These are phyloP conservation scores for Geosmithia morbida DNA, from an alignment of 2,329 filamentous ascomycete species.

Conservation along the genomic window DNA sequence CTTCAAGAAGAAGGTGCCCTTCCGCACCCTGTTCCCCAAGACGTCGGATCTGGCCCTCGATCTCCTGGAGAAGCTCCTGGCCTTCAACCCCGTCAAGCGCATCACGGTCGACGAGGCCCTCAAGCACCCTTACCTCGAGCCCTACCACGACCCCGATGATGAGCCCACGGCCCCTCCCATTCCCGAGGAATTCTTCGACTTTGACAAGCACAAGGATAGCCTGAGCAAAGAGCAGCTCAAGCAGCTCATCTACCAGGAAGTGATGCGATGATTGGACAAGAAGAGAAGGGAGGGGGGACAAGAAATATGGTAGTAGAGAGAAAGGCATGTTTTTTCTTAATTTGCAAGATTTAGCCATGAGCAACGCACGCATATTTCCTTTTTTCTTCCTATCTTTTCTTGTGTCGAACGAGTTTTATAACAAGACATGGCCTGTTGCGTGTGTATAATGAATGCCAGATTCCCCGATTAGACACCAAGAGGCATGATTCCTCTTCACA, in stretches of 20 bases:
- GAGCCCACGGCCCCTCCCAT: slow-evolving; percentile 95
- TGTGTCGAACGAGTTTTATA: too few species aligned
- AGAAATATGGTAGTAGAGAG: neutral
- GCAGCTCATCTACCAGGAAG: slow-evolving; percentile 94
- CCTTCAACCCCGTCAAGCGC: slow-evolving; percentile 97
- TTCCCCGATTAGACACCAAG: too few species aligned
- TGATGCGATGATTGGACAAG: slow-evolving; percentile 45
- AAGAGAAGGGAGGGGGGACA: neutral
- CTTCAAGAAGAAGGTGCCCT: slow-evolving; percentile 99
- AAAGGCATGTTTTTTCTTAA: neutral
- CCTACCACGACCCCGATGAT: slow-evolving; percentile 96
- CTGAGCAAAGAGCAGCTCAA: slow-evolving; percentile 97
- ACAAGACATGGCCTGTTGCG: too few species aligned
- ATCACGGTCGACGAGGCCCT: slow-evolving; percentile 96
- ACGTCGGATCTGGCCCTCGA: slow-evolving; percentile 96
- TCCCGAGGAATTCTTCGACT: slow-evolving; percentile 98
- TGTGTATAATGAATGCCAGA: too few species aligned
- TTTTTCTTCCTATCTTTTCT: too few species aligned
- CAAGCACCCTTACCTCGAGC: slow-evolving; percentile 95
- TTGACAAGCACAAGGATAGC: slow-evolving; percentile 99
- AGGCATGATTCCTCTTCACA: too few species aligned
- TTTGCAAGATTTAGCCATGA: neutral
- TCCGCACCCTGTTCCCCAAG: slow-evolving; percentile 95
- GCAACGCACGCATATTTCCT: neutral
- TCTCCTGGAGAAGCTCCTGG: slow-evolving; percentile 84